A percentile compares a stretch with the other conserved stretches of the same genome.
These are phyloP conservation scores for Ceratorhiza oryzae-sativae DNA, from an alignment of 1,284 basidiomycete species.

Conservation along the genomic window DNA sequence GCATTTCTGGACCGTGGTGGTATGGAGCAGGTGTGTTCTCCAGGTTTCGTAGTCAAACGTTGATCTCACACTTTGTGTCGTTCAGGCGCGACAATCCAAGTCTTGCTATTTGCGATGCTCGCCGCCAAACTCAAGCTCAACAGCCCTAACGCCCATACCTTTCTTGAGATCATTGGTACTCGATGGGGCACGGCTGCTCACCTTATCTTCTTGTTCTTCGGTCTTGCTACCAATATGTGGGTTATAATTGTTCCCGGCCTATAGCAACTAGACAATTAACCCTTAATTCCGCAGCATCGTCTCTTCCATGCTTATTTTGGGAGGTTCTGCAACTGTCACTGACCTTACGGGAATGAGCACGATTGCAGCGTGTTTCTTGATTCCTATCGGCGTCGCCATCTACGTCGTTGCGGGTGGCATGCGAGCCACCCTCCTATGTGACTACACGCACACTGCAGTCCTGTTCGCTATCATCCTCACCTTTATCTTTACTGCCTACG, in stretches of 20 bases:
- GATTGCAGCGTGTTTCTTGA: slow-evolving; percentile 69
- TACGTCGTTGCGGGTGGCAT: slow-evolving; percentile 62
- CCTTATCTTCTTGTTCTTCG: slow-evolving; percentile 71
- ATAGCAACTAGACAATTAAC: slow-evolving; percentile 14
- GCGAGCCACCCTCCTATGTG: slow-evolving; percentile 56
- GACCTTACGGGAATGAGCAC: slow-evolving; percentile 64
- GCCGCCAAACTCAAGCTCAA: slow-evolving; percentile 62
- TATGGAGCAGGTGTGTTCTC: slow-evolving; percentile 57
- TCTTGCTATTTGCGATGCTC: slow-evolving; percentile 61
- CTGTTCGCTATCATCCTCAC: slow-evolving; percentile 81
- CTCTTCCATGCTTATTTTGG: slow-evolving; percentile 65
- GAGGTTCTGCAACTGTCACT: slow-evolving; percentile 68
- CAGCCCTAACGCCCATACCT: slow-evolving; percentile 66
- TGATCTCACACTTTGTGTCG: not conserved
- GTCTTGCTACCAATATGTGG: slow-evolving; percentile 44
- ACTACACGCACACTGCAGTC: slow-evolving; percentile 79
- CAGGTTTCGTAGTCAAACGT: not conserved
- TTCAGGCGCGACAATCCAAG: slow-evolving; percentile 53
- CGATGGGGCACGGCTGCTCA: slow-evolving; percentile 67
- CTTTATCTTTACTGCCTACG: slow-evolving; percentile 75
- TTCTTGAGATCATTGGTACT: slow-evolving; percentile 68
- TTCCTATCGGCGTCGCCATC: slow-evolving; percentile 62
- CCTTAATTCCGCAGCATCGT: slow-evolving; percentile 63
- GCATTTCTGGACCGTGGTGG: slow-evolving; percentile 73
- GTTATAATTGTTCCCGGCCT: slow-evolving; percentile 15